A percentile compares a stretch with the other conserved stretches of the same genome.
These are phyloP conservation scores for Uronychia binucleata DNA, from an alignment of 73 alveolate species.

Conservation along the genomic window DNA sequence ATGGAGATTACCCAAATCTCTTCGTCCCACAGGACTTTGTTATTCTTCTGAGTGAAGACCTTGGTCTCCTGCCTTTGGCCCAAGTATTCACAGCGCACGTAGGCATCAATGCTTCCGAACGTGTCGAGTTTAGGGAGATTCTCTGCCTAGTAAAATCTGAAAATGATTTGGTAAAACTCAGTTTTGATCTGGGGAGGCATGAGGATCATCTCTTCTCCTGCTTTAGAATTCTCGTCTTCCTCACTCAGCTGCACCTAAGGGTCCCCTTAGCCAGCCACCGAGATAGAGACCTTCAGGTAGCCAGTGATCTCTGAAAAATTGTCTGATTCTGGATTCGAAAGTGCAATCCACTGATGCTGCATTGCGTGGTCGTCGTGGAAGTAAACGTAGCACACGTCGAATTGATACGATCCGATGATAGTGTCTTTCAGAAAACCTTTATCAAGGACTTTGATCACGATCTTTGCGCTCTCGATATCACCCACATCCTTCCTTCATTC, in stretches of 20 bases:
- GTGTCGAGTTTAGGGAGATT: conserved; percentile 85
- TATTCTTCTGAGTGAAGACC: conserved; percentile 64
- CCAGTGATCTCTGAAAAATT: conserved; percentile 90
- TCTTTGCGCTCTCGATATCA: conserved; percentile 58
- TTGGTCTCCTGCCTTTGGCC: conserved; percentile 63
- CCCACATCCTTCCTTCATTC: too few relatives aligned
- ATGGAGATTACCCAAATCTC: conserved; percentile 44
- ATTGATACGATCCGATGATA: conserved; percentile 85
- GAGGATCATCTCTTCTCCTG: conserved; percentile 63
- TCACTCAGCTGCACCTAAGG: conserved; percentile 73
- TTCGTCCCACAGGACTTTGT: conserved; percentile 49
- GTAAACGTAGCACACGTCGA: conserved; percentile 89
- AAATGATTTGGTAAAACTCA: conserved; percentile 69
- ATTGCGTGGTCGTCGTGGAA: conserved; percentile 82
- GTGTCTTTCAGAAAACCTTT: conserved; percentile 76
- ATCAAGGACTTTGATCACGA: conserved; percentile 64
- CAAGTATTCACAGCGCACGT: conserved; percentile 60
- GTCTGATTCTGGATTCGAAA: conserved; percentile 84
- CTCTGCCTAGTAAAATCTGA: conserved; percentile 82
- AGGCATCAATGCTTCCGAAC: conserved; percentile 76
- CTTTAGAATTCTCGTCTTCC: conserved; percentile 44
- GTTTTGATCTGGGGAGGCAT: conserved; percentile 88
- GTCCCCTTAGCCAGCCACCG: conserved; percentile 83
- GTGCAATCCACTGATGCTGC: conserved; percentile 91
- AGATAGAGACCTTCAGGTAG: conserved; percentile 80